Conservation (phyloP, 169 alveolate species). For the Plasmodium blacklocki region DNA sequence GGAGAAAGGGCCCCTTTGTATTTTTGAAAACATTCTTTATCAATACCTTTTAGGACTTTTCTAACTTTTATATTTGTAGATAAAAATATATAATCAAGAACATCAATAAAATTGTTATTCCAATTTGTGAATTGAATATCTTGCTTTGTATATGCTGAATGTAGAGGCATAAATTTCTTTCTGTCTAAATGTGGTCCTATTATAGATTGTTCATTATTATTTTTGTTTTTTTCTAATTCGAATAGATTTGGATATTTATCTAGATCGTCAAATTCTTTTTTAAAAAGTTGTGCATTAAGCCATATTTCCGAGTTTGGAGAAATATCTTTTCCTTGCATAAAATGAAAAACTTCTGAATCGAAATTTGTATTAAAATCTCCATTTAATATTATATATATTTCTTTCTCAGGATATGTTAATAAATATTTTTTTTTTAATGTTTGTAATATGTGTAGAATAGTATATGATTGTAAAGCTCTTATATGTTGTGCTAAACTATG, state of each 20-base stretch:
- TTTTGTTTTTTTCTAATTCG: slow-evolving; percentile 17
- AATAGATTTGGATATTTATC: slow-evolving; percentile 63
- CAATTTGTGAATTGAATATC: slow-evolving; percentile 67
- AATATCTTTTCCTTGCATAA: slow-evolving; percentile 56
- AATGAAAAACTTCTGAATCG: slow-evolving; percentile 70
- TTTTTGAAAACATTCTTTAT: slow-evolving; percentile 11
- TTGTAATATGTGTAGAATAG: slow-evolving; percentile 37
- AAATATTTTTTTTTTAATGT: slow-evolving; percentile 29
- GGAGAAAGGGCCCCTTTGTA: slow-evolving; percentile 62
- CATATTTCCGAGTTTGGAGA: slow-evolving; percentile 36
- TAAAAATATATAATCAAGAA: slow-evolving; percentile 64
- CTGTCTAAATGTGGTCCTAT: slow-evolving; percentile 62
- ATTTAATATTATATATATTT: slow-evolving; percentile 35
- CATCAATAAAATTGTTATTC: slow-evolving; percentile 75
- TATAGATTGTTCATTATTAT: slow-evolving; percentile 12
- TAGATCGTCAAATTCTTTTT: slow-evolving; percentile 72
- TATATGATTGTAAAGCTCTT: slow-evolving; percentile 52
- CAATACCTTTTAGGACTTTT: slow-evolving; percentile 50
- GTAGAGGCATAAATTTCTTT: slow-evolving; percentile 45
- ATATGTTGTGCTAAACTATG: slow-evolving; percentile 72
- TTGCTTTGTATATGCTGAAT: slow-evolving; percentile 62
- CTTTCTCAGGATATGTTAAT: slow-evolving; percentile 15
- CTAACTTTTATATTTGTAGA: slow-evolving; percentile 63
- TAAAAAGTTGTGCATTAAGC: slow-evolving; percentile 54
- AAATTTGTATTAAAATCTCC: slow-evolving; percentile 71